Percentiles rank a stretch among this genome's conserved stretches.
These are phyloP conservation scores for Prunella vulgaris DNA, from an alignment of 257 asterid genomes.

Conservation along the genomic window DNA sequence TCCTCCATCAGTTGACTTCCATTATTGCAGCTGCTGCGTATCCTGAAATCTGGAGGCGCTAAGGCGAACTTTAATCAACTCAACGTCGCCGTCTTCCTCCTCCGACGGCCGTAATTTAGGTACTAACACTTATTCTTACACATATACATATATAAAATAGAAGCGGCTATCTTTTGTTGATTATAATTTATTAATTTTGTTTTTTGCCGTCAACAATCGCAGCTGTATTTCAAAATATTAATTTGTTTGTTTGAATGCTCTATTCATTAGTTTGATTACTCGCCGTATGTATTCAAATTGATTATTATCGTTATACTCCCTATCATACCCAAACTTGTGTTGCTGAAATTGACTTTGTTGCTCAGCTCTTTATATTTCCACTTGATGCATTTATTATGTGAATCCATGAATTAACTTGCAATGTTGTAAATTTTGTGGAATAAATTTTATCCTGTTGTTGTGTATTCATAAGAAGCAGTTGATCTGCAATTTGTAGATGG, in stretches of 20 bases:
- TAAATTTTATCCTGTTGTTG: background rate
- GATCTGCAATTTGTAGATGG: constrained; percentile 1
- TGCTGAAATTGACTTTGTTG: background rate
- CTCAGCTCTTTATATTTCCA: background rate
- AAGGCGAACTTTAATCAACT: background rate
- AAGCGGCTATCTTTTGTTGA: background rate
- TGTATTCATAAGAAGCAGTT: background rate
- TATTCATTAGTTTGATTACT: background rate
- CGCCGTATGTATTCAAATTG: background rate
- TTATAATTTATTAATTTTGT: background rate
- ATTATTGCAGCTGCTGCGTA: background rate
- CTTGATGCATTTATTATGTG: too few species aligned
- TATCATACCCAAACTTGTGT: background rate
- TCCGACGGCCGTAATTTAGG: constrained; percentile 3
- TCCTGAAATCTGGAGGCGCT: background rate
- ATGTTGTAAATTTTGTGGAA: background rate
- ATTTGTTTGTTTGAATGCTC: background rate
- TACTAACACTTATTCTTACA: background rate
- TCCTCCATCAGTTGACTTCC: background rate
- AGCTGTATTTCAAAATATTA: background rate
- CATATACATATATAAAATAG: background rate
- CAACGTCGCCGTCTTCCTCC: background rate
- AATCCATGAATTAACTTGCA: too few species aligned
- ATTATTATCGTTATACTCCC: background rate
- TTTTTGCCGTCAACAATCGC: background rate